These are phyloP conservation scores for Hypholoma fasciculare DNA, from an alignment of 768 basidiomycete genomes.

Conservation along the genomic window DNA sequence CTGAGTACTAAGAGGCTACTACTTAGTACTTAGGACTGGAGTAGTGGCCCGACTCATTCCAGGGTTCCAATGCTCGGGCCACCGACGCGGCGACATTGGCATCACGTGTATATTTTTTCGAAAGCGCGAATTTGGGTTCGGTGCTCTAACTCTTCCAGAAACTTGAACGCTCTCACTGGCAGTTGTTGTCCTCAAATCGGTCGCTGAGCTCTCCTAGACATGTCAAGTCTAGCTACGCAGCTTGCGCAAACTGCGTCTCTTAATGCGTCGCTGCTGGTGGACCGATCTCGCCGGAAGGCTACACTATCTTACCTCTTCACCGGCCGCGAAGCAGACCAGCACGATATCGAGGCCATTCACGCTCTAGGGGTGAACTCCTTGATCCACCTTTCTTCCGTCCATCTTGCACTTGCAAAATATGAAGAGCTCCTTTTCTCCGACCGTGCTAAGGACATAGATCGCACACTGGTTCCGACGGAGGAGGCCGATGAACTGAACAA, in stretches of 20 bases:
- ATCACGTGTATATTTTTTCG: neutral
- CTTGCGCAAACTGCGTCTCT: slow-evolving; percentile 78
- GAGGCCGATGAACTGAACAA: slow-evolving; percentile 64
- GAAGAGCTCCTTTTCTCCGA: slow-evolving; percentile 83
- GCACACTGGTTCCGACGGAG: slow-evolving; percentile 70
- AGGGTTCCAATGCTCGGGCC: neutral
- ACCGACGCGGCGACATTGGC: neutral
- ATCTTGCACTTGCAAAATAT: slow-evolving; percentile 55
- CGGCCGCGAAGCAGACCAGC: slow-evolving; percentile 74
- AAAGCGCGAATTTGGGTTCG: neutral
- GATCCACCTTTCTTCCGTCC: slow-evolving; percentile 64
- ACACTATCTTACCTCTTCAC: slow-evolving; percentile 88
- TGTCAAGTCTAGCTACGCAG: slow-evolving; percentile 81
- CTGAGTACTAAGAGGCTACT: too few relatives aligned
- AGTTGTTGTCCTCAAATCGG: neutral
- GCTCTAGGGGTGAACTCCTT: slow-evolving; percentile 81
- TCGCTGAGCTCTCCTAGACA: slow-evolving; percentile 5
- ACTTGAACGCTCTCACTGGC: neutral
- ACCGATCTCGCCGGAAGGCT: slow-evolving; percentile 60
- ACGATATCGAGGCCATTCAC: slow-evolving; percentile 87
- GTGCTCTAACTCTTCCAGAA: neutral
- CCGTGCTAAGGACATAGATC: slow-evolving; percentile 68
- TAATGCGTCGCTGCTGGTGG: slow-evolving; percentile 71
- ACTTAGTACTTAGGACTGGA: too few relatives aligned
- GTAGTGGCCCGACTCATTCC: too few relatives aligned